Base-by-base conservation (phyloP, 2,329 filamentous ascomycete species). In the Aureobasidium sp. region DNA sequence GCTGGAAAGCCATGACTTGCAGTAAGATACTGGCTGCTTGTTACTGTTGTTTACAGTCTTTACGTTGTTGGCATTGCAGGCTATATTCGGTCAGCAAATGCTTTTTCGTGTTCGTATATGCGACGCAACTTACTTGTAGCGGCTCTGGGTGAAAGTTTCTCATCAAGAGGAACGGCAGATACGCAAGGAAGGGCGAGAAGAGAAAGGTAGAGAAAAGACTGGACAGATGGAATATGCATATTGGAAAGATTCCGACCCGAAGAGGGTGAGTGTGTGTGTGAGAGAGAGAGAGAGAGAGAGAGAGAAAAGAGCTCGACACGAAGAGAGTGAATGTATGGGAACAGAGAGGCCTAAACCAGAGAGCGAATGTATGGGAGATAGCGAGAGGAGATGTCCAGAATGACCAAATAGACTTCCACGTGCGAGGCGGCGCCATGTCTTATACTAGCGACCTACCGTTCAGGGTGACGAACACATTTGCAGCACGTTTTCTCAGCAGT, bases 151-250 rank as follows among this genome's bases (percentile, higher is more conserved):
- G 29, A 33, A 16, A 62, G 38, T 18, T 53, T 55, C 50, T 48
- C 50, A 48, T 55, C 23, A 7, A 64, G 60, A 55, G 60, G 60
- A 64, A 55, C 16, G 10, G 60, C 60, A 54, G 60, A 64, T n/a
- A n/a, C 60, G 38, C 36, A 55, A 43, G 60, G 50, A 47, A 47
- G 7, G 25, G 60, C 18, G 40, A 64, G 38, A 47, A 64, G 29
- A 55, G 60, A 64, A 40, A 64, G 48, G 60, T 50, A 64, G 55
- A 64, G 2, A 50, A 64, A 50, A 54, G 50, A 64, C 40, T 55
- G 60, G 16, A 47, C 13, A 54, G 48, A 36, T 36, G 60, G 60
- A 29, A 64, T 47, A 38, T 64, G 50, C 60, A 64, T 64, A 6
- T 54, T 64, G 60, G 50, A 27, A 13, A 50, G 54, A 23, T 16